These are phyloP conservation scores for Stellera chamaejasme DNA, from an alignment of 345 rosid species.

Conservation along the genomic window DNA sequence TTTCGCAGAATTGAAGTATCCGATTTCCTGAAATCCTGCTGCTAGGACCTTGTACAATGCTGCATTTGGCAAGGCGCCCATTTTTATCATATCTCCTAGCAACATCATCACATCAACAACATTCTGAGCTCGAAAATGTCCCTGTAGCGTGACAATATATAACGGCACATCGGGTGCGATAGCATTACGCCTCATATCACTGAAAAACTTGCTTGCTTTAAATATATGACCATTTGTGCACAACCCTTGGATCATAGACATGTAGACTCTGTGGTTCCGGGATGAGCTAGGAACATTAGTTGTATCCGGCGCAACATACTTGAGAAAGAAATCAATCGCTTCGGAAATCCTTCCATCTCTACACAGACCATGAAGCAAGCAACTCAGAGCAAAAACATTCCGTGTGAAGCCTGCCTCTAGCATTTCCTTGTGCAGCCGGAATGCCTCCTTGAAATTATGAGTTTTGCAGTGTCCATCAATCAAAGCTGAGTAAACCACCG, in stretches of 20 bases:
- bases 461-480: conserved; percentile 57
- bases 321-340: conserved; percentile 35
- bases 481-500: conserved; percentile 49
- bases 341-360: conserved; percentile 42
- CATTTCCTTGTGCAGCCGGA: conserved; percentile 42
- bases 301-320: conserved; percentile 13
- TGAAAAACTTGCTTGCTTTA: conserved; percentile 45
- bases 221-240: conserved; percentile 44
- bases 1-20: conserved; percentile 29
- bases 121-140: conserved; percentile 39
- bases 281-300: conserved; percentile 21
- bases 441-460: conserved; percentile 48
- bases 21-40: conserved; percentile 35
- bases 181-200: conserved; percentile 42
- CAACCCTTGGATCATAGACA: conserved; percentile 49
- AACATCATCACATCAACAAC: conserved; percentile 44
- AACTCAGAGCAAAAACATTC: conserved; percentile 49
- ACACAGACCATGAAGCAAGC: conserved; percentile 53
- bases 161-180: conserved; percentile 31
- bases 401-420: conserved; percentile 38
- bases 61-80: conserved; percentile 42
- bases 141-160: conserved; percentile 28
- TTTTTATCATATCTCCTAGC: conserved; percentile 64
- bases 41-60: conserved; percentile 23
- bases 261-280: conserved; percentile 17